These are phyloP conservation scores for Moesziomyces sp. DNA, from an alignment of 1,284 basidiomycete genomes.

Conservation along the genomic window DNA sequence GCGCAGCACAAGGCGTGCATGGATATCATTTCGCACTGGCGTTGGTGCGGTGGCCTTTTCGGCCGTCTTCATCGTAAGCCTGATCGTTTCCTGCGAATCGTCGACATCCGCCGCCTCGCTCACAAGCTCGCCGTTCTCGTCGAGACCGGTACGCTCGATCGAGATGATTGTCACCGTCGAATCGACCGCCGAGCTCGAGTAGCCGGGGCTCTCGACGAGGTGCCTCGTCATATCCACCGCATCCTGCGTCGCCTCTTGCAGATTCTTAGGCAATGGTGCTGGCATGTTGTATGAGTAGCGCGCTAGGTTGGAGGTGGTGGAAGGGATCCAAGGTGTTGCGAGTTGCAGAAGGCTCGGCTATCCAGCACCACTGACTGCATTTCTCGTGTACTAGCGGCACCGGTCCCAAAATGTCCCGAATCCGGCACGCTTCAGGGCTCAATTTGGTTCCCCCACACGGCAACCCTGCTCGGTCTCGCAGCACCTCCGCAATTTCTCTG, in stretches of 20 bases:
- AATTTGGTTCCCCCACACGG: no score
- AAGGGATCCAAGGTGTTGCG: background rate
- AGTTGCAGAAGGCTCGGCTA: no score
- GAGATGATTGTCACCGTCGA: conserved; percentile 21
- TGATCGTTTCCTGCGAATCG: conserved; percentile 20
- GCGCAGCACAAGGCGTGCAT: conserved; percentile 38
- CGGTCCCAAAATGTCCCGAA: no score
- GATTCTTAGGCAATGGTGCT: conserved; percentile 24
- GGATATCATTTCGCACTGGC: conserved; percentile 36
- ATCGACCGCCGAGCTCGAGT: conserved; percentile 38
- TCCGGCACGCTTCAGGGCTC: no score
- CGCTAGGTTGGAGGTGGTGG: background rate
- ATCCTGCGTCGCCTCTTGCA: conserved; percentile 46
- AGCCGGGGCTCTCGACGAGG: conserved; percentile 23
- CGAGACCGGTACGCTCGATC: conserved; percentile 36
- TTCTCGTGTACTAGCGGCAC: no score
- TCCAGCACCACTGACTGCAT: no score
- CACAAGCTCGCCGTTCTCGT: conserved; percentile 28
- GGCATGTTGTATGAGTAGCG: conserved; percentile 20
- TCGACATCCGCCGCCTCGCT: conserved; percentile 36
- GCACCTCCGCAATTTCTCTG: no score
- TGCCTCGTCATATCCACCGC: conserved; percentile 37
- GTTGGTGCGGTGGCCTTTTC: conserved; percentile 17
- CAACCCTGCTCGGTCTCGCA: no score
- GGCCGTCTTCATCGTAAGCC: conserved; percentile 25